Percentiles rank a stretch among this genome's conserved stretches.
Conservation (phyloP, 176 grass and related monocot genomes). For the Poa annua region DNA sequence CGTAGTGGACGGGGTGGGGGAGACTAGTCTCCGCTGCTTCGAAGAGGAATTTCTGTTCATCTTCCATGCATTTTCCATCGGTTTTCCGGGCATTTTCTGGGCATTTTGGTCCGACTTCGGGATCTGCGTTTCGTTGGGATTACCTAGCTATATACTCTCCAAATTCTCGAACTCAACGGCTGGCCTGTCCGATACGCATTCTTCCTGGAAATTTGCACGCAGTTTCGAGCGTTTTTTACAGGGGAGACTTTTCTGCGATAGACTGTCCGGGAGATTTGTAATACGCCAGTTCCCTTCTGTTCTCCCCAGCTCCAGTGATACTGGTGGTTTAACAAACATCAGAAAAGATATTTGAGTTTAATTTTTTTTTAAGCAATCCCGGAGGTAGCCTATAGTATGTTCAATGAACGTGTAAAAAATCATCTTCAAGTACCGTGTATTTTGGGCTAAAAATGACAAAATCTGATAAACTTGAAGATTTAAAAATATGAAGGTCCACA, state of each 20-base stretch:
- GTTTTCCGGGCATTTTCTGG: background rate
- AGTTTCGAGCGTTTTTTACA: background rate
- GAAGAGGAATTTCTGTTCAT: background rate
- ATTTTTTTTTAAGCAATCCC: too few relatives aligned
- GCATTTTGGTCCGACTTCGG: background rate
- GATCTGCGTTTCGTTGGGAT: background rate
- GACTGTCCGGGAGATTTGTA: background rate
- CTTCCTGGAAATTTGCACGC: background rate
- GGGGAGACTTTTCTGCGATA: background rate
- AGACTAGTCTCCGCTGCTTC: background rate
- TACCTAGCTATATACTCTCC: background rate
- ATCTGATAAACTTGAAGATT: too few relatives aligned
- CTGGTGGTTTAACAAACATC: too few relatives aligned
- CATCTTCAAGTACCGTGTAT: too few relatives aligned
- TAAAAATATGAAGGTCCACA: too few relatives aligned
- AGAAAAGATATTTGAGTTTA: too few relatives aligned
- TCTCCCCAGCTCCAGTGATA: too few relatives aligned
- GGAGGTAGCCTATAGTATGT: too few relatives aligned
- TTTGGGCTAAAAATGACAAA: too few relatives aligned
- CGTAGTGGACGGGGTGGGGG: background rate
- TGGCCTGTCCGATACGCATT: background rate
- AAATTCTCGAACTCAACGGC: background rate
- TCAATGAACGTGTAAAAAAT: too few relatives aligned
- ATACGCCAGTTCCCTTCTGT: too few relatives aligned
- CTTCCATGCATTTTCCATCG: background rate